Base-by-base conservation (phyloP, 306 rosid genomes). In the Begonia fuchsioides region DNA sequence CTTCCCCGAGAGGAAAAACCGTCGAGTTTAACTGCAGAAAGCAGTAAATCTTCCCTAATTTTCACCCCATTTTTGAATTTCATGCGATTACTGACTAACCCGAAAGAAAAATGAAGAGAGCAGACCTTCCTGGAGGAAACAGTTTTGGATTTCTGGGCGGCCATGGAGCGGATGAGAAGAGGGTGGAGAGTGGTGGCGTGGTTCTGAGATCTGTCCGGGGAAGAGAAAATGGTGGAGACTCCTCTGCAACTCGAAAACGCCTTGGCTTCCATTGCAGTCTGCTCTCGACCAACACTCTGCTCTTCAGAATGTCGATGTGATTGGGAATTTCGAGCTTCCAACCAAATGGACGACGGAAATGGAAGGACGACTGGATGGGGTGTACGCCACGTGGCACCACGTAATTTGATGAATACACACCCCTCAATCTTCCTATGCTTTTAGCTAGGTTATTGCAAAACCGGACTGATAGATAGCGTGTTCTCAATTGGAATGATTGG, bases 1-100 rank as follows among this genome's bases (percentile, higher is more conserved):
- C 77, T 39, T 75, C 87, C 4, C 93, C 87, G n/a, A 60, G 76
- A 13, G 83, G 81, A 44, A 72, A 78, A 43, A 78, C 87, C 9
- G 81, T 68, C 45, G 94, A 54, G 48, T 58, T 76, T 75, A 39
- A 13, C 48, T 58, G 44, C 19, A 43, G 19, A 35, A 35, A 35
- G 39, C 1, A 20, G 3, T 20, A 6, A 20, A 2, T 20, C 32
- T 20, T 20, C 32, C 3, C 32, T 20, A 20, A 26, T 26, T 26
- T 26, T 26, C 35, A 26, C 35, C 35, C 35, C 7, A 26, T 26
- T 8, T 26, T 2, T 0, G 35, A 26, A 4, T 26, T 3, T 26
- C 0, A 26, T 3, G 35, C 35, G 7, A 26, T 26, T 26, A 26
- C 35, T 8, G 7, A 26, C 7, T 26, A 26, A 6, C 35, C 32